Conservation (phyloP, 1,284 basidiomycete species). For the Ceratobasidium theobromae region DNA sequence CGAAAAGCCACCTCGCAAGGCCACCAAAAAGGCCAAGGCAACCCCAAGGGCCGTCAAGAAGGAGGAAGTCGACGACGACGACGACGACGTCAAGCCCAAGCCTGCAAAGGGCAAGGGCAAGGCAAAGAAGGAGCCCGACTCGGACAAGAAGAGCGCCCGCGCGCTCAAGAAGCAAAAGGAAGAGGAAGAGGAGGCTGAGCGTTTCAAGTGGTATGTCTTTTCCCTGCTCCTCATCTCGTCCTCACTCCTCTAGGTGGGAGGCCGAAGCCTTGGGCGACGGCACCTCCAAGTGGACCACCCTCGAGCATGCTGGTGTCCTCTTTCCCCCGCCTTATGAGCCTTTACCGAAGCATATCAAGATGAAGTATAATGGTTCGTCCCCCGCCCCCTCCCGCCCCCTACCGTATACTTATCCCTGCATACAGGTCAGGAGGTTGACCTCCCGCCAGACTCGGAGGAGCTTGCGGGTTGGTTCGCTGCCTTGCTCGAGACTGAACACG, state of each 20-base stretch:
- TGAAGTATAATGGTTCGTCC: conserved; percentile 90
- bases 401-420: conserved; percentile 19
- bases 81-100: conserved; percentile 34
- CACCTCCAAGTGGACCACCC: conserved; percentile 85
- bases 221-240: conserved; percentile 41
- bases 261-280: conserved; percentile 68
- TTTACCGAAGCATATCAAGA: conserved; percentile 82
- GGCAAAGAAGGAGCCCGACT: conserved; percentile 36
- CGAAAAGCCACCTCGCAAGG: conserved; percentile 47
- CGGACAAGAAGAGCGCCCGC: conserved; percentile 34
- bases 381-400: not conserved
- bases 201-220: conserved; percentile 50
- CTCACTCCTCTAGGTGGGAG: conserved; percentile 79
- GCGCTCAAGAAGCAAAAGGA: conserved; percentile 40
- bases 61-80: conserved; percentile 43
- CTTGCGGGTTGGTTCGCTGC: conserved; percentile 97
- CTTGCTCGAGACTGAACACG: conserved; percentile 92
- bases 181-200: conserved; percentile 60
- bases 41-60: conserved; percentile 45
- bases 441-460: conserved; percentile 89
- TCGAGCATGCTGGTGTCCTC: conserved; percentile 92
- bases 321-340: conserved; percentile 95
- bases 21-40: not conserved
- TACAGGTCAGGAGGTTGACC: conserved; percentile 73
- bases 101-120: conserved; percentile 32